Evolutionary conservation across 371 early-diverging fungal species (phyloP).

Genomic region (Mortierella sp.): DNA sequence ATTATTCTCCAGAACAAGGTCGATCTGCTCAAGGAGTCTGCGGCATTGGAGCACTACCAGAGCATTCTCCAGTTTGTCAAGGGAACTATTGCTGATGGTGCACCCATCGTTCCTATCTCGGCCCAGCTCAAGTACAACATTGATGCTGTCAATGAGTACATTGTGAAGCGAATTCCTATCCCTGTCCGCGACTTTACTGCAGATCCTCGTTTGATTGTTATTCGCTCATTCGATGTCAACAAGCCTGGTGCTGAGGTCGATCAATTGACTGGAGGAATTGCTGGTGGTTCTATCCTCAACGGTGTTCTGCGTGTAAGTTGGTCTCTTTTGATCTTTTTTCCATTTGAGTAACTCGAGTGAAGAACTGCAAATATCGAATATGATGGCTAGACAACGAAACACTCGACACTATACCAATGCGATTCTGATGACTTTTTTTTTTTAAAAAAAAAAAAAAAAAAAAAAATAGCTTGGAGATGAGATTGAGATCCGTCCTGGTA

Average conservation of each 20-base stretch:
- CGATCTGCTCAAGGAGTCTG: slow-evolving; percentile 97
- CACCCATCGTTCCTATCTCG: slow-evolving; percentile 99
- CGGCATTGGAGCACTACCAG: slow-evolving; percentile 95
- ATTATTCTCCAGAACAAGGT: slow-evolving; percentile 99
- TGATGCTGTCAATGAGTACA: slow-evolving; percentile 99
- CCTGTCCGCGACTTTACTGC: slow-evolving; percentile 96
- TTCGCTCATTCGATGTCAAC: slow-evolving; percentile 99
- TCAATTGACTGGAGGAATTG: slow-evolving; percentile 99
- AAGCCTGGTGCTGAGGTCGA: slow-evolving; percentile 98
- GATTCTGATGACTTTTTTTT: slow-evolving; percentile 3
- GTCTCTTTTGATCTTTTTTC: neutral
- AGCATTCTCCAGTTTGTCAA: slow-evolving; percentile 96
- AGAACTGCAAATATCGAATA: neutral
- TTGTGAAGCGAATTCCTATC: slow-evolving; percentile 98
- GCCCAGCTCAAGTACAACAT: slow-evolving; percentile 99
- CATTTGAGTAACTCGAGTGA: neutral
- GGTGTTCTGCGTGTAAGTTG: slow-evolving; percentile 86
- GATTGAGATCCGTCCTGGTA: slow-evolving; percentile 99
- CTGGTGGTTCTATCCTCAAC: slow-evolving; percentile 98
- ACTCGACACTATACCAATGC: neutral
- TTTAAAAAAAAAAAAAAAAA: neutral
- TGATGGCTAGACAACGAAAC: too few species aligned
- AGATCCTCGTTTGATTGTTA: slow-evolving; percentile 97
- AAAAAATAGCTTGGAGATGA: slow-evolving; percentile 87
- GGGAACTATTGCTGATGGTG: slow-evolving; percentile 95